Conservation (phyloP, 495 filamentous ascomycete genomes). For the Articulospora tetracladia region DNA sequence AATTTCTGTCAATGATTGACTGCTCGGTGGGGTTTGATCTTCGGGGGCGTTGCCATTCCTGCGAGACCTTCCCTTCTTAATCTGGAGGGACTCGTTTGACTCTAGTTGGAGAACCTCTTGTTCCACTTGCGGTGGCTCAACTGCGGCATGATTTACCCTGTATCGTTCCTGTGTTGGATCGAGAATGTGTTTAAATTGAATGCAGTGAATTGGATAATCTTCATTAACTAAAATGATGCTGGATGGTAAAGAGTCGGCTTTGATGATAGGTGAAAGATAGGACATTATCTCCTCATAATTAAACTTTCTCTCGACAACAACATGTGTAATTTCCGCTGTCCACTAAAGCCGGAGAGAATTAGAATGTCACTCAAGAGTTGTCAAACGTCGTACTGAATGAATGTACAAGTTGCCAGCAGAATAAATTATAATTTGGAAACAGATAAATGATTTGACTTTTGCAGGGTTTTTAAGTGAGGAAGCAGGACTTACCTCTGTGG, state of each 20-base stretch:
- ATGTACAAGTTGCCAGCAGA: too few species aligned
- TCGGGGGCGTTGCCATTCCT: conserved; percentile 16
- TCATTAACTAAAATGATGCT: conserved; percentile 64
- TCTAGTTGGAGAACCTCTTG: background rate
- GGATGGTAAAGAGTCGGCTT: conserved; percentile 33
- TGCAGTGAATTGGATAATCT: conserved; percentile 74
- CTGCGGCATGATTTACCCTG: background rate
- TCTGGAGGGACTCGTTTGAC: conserved; percentile 6
- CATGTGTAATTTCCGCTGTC: conserved; percentile 52
- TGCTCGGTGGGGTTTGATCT: conserved; percentile 17
- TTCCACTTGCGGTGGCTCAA: background rate
- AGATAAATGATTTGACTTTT: too few species aligned
- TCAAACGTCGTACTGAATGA: too few species aligned
- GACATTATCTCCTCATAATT: conserved; percentile 61
- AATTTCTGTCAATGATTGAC: conserved; percentile 5
- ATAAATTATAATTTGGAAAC: too few species aligned
- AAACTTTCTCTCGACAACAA: conserved; percentile 73
- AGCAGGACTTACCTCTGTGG: conserved; percentile 40
- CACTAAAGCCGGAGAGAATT: background rate
- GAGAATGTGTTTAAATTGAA: conserved; percentile 54
- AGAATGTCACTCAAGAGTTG: too few species aligned
- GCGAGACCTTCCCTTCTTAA: conserved; percentile 11
- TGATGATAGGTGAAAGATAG: conserved; percentile 45
- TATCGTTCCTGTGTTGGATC: conserved; percentile 58
- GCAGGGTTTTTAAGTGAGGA: background rate